Base-by-base conservation (phyloP, 305 asterid genomes). In the Fraxinus velutina region DNA sequence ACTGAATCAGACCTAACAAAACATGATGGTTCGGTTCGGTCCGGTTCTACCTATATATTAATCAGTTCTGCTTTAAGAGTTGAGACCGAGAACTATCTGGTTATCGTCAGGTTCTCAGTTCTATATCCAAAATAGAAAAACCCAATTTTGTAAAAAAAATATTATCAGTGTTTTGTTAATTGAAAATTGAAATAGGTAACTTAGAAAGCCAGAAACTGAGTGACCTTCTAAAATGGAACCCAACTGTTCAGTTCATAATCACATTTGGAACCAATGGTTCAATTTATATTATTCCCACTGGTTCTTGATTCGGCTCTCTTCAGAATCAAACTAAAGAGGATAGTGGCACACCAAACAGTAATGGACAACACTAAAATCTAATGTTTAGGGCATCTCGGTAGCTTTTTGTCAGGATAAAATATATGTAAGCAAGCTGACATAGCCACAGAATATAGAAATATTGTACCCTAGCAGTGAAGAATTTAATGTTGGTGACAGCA, bases 401-500 rank as follows among this genome's bases (percentile, higher is more conserved):
- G 5, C 34, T 5, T 17, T 72, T 72, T 84, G 80, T 75, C 77
- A 50, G 55, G 47, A 78, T 19, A 74, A 81, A 79, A 73, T 76
- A 36, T 27, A 10, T 39, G 39, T 37, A 66, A 60, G 74, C 78
- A 19, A 80, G 27, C 39, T 42, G 57, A 36, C 72, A 27, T 39
- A 66, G 60, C 81, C 71, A 2, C 34, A 39, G 75, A 79, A 73
- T 44, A 66, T 44, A 62, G 15, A 44, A 22, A 22, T 57, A 57
- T 62, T 24, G 32, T 22, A 22, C 34, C 77, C 68, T 36, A 76
- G 76, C 83, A 64, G 64, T 32, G 42, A 79, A 88, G 82, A 82
- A 84, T 84, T 78, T 76, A 70, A 47, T 39, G 79, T 44, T 55
- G 76, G 77, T 75, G 80, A 79, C 80, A 42, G 30, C 19, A 74